phyloP scores from a whole-genome alignment of 306 rosid species.

The Cicer bijugum region DNA sequence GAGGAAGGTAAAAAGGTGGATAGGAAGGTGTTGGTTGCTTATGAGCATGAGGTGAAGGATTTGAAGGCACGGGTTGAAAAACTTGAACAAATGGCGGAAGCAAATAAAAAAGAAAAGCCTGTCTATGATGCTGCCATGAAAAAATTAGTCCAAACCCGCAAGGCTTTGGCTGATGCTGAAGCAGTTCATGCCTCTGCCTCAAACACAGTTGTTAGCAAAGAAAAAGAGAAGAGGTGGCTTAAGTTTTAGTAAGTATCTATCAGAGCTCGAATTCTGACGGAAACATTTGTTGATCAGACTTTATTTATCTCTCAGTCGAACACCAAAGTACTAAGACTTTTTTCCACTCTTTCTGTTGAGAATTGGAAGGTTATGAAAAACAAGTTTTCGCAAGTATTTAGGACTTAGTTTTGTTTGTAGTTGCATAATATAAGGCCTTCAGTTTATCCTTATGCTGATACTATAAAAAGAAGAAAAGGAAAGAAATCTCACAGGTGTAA shows the following conservation, averaged over 20 bases:
- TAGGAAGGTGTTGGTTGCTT: constrained; percentile 70
- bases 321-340: no score
- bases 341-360: no score
- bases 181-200: constrained; percentile 86
- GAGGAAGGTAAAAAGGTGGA: constrained; percentile 75
- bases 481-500: constrained; percentile 12
- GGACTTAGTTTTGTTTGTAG: constrained; percentile 8
- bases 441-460: constrained; percentile 10
- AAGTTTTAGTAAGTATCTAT: constrained; percentile 63
- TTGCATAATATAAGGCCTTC: constrained; percentile 37
- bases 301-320: no score
- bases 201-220: constrained; percentile 75
- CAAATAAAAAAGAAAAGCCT: constrained; percentile 78
- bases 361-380: no score
- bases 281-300: no score
- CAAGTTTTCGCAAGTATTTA: constrained; percentile 63
- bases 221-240: constrained; percentile 93
- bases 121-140: constrained; percentile 87
- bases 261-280: no score
- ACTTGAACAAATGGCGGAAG: constrained; percentile 85
- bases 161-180: constrained; percentile 72
- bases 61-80: constrained; percentile 66
- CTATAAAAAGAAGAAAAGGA: constrained; percentile 1
- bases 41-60: constrained; percentile 80
- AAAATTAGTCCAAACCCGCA: constrained; percentile 75